phyloP scores from a whole-genome alignment of 306 rosid genomes.

The Carpinus fangiana region DNA sequence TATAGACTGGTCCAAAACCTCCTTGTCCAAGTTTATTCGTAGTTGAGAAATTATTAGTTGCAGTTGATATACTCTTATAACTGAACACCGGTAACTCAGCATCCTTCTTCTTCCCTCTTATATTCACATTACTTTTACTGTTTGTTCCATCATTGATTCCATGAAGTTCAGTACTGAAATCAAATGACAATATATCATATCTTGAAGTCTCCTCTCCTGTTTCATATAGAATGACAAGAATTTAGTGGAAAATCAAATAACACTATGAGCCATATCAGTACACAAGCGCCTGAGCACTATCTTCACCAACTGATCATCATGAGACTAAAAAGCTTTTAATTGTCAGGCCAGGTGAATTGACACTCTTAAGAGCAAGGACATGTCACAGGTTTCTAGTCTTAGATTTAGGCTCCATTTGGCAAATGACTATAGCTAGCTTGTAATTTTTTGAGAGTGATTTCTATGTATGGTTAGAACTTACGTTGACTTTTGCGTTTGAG shows the following conservation, averaged over 20 bases:
- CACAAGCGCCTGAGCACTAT: no score
- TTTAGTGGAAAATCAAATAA: not conserved
- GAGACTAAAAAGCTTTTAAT: no score
- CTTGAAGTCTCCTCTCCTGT: not conserved
- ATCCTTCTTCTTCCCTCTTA: not conserved
- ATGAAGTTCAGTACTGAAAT: not conserved
- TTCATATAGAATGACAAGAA: not conserved
- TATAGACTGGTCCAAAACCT: not conserved
- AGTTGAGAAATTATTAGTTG: not conserved
- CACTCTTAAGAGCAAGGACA: conserved; percentile 24
- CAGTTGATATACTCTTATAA: not conserved
- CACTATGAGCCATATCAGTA: not conserved
- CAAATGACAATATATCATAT: not conserved
- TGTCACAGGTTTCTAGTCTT: conserved; percentile 31
- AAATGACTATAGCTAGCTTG: not conserved
- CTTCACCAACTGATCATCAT: no score
- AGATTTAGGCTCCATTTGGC: conserved; percentile 28
- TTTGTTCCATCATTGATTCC: not conserved
- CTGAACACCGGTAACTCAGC: not conserved
- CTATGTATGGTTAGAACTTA: no score
- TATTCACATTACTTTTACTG: not conserved
- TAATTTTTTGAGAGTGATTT: no score
- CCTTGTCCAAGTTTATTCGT: not conserved
- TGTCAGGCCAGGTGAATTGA: no score
- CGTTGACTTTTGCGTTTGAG: not conserved